Conservation (phyloP, 208 protist genomes). For the Porcisia deanei region DNA sequence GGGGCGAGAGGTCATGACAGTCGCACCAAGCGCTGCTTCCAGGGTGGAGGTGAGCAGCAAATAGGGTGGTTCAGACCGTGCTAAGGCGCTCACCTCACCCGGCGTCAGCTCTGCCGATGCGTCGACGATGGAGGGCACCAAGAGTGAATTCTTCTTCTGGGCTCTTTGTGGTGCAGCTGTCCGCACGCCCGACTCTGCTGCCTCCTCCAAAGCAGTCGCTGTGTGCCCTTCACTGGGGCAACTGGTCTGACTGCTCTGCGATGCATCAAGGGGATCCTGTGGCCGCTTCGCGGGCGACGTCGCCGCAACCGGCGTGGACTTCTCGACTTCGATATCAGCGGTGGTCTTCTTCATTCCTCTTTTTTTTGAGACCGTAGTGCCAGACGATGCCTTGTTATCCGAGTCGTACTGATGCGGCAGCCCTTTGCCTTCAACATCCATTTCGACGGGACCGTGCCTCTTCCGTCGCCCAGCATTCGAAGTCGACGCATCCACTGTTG, state of each 20-base stretch:
- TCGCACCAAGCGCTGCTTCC: conserved; percentile 57
- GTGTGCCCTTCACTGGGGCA: conserved; percentile 21
- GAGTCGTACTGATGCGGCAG: not conserved
- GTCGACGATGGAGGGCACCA: not conserved
- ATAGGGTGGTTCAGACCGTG: conserved; percentile 50
- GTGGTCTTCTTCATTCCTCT: conserved; percentile 18
- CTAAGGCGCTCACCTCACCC: conserved; percentile 14
- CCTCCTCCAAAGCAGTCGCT: conserved; percentile 16
- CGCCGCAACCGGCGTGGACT: not conserved
- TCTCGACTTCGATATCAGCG: not conserved
- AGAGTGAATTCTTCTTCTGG: not conserved
- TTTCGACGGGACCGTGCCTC: conserved; percentile 4
- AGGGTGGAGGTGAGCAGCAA: conserved; percentile 59
- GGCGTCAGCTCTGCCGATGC: conserved; percentile 10
- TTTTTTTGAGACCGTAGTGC: conserved; percentile 9
- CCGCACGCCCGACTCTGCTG: conserved; percentile 25
- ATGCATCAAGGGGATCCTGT: not conserved
- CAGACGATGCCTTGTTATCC: not conserved
- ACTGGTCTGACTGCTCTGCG: conserved; percentile 10
- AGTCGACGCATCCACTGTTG: conserved; percentile 9
- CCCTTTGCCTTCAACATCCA: conserved; percentile 1
- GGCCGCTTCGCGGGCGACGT: not conserved
- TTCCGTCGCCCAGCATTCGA: not conserved
- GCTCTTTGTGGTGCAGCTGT: conserved; percentile 12
- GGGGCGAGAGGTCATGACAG: conserved; percentile 54